These are phyloP conservation scores for Takashimella tepidaria DNA, from an alignment of 1,284 basidiomycete genomes.

Conservation along the genomic window DNA sequence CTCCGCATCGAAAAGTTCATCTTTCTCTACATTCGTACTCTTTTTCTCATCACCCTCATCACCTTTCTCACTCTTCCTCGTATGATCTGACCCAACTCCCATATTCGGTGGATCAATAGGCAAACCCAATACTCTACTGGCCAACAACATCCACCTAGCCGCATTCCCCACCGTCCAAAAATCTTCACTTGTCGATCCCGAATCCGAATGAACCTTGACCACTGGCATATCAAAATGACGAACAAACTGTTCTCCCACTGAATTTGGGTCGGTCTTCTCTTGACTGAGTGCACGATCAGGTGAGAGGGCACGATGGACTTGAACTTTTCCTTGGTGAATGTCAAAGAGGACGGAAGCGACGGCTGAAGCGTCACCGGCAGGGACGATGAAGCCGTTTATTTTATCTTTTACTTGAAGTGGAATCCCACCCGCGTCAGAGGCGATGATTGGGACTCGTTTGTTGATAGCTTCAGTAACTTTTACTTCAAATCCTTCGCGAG, in stretches of 20 bases:
- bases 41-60: constrained; percentile 4
- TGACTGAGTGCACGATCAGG: constrained; percentile 7
- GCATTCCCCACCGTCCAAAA: constrained; percentile 48
- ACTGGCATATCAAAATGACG: constrained; percentile 22
- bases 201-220: constrained; percentile 20
- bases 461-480: constrained; percentile 86
- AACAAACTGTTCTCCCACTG: constrained; percentile 30
- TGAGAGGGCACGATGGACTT: constrained; percentile 37
- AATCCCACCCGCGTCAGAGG: constrained; percentile 75
- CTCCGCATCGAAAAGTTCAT: constrained; percentile 3
- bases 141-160: constrained; percentile 38
- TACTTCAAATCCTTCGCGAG: constrained; percentile 77
- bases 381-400: constrained; percentile 73
- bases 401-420: constrained; percentile 78
- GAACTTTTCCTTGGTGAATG: constrained; percentile 63
- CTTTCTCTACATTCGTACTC: constrained; percentile 8
- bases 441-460: constrained; percentile 73
- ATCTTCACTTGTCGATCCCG: constrained; percentile 36
- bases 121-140: constrained; percentile 26
- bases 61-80: too few species aligned
- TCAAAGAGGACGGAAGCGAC: constrained; percentile 69
- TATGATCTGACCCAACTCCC: background rate
- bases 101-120: background rate
- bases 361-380: constrained; percentile 62
- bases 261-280: constrained; percentile 27